phyloP scores from a whole-genome alignment of 2,329 filamentous ascomycete genomes.

The Parasarocladium wereldwijsianum region DNA sequence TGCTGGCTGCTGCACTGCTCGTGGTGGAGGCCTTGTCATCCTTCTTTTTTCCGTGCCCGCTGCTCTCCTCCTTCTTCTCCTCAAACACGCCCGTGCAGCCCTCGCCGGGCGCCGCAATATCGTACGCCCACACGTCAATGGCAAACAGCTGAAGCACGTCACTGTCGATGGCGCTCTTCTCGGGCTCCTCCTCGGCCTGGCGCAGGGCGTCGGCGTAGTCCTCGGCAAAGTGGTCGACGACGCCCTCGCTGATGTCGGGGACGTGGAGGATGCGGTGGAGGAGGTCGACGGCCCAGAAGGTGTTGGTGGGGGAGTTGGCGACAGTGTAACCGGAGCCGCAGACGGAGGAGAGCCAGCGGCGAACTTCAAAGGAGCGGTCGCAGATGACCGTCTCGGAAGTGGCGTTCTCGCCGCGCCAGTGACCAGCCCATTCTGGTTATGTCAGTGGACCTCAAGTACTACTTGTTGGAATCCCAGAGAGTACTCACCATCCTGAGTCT shows the following conservation, averaged over 20 bases:
- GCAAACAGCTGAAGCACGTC: conserved; percentile 55
- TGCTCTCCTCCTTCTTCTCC: conserved; percentile 5
- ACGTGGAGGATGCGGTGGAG: conserved; percentile 54
- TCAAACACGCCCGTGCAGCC: conserved; percentile 39
- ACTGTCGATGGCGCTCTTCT: conserved; percentile 38
- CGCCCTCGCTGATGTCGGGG: conserved; percentile 40
- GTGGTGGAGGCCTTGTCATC: conserved; percentile 7
- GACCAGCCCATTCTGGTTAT: conserved; percentile 45
- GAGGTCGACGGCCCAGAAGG: conserved; percentile 52
- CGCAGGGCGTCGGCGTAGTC: conserved; percentile 38
- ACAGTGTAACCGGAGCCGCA: conserved; percentile 51
- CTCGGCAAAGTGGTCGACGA: conserved; percentile 48
- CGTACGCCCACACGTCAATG: conserved; percentile 50
- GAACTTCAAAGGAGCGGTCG: conserved; percentile 41
- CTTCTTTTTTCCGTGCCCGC: background rate
- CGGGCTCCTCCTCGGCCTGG: conserved; percentile 31
- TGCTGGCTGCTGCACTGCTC: conserved; percentile 5
- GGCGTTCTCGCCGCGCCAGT: conserved; percentile 52
- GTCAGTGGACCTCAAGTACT: background rate
- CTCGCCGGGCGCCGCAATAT: conserved; percentile 46
- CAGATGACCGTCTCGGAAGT: conserved; percentile 58
- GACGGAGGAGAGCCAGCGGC: conserved; percentile 41
- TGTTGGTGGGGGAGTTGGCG: conserved; percentile 36
- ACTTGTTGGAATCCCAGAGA: no score
- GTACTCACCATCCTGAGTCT: conserved; percentile 24